Evolutionary conservation across 108 stramenopile genomes (phyloP).

Genomic region (Discostella pseudostelligera): DNA sequence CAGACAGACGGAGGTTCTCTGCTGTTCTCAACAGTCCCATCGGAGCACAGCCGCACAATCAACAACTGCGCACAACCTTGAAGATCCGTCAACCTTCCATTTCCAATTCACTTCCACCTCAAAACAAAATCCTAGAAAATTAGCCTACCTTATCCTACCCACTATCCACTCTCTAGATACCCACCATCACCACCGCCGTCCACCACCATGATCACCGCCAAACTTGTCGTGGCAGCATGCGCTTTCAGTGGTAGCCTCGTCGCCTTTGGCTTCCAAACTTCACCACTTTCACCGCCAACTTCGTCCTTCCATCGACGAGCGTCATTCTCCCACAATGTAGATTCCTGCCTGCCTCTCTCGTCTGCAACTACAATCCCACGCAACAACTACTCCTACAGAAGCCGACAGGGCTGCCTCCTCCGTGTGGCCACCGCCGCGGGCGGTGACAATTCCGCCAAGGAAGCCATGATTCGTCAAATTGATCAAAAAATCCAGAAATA

Average conservation of each 20-base stretch:
- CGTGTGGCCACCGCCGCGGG: slow-evolving; percentile 33
- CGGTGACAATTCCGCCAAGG: slow-evolving; percentile 29
- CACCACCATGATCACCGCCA: slow-evolving; percentile 2
- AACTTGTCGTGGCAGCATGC: slow-evolving; percentile 15
- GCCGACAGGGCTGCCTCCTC: slow-evolving; percentile 11
- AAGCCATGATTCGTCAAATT: slow-evolving; percentile 56
- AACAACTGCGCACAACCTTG: no score
- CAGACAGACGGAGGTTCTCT: no score
- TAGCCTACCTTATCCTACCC: no score
- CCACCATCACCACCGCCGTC: not conserved
- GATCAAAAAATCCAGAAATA: slow-evolving; percentile 69
- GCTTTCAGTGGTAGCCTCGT: slow-evolving; percentile 32
- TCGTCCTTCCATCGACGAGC: slow-evolving; percentile 21
- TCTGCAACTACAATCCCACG: no score
- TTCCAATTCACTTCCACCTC: no score
- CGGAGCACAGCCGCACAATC: no score
- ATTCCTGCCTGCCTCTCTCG: slow-evolving; percentile 17
- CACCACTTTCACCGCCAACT: slow-evolving; percentile 34
- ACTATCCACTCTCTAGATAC: not conserved
- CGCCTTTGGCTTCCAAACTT: slow-evolving; percentile 32
- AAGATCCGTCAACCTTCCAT: no score
- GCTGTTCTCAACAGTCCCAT: no score
- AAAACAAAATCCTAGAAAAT: no score
- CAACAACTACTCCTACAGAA: slow-evolving; percentile 13
- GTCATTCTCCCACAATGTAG: slow-evolving; percentile 15